Evolutionary conservation across 208 protist species (phyloP), one percentile per base, ranked within the genome.

Genomic region (Acanthamoeba triangularis): DNA sequence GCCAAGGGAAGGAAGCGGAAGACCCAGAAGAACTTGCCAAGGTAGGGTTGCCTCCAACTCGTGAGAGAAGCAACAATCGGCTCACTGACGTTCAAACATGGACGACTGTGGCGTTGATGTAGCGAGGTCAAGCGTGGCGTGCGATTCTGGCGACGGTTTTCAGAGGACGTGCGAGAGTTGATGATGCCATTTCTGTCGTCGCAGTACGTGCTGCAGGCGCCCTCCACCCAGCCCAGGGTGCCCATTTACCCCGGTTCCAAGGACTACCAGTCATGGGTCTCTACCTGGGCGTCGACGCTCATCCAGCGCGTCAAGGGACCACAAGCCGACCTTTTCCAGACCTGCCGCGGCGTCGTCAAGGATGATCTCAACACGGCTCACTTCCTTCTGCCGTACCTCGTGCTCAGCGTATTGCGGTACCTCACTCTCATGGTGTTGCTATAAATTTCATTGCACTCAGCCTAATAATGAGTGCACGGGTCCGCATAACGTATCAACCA

Each of bases 341-440:
- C 95, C 25, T 97, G 95, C 69, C 93, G 96, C 49, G 96, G 78
- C 41, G 96, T 97, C 25, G 61, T 97, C 49, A 96, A 96, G 33
- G 96, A 96, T 54, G 96, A 97, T 69, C 61, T 97, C 59, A 93
- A 93, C 25, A 96, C 94, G 5, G 95, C 96, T 33, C 95, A 95
- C 37, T 97, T 94, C 59, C 47, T 97, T 1, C 94, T 97, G 6
- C 96, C 96, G 8, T 93, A 94, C 14, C n/a, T 97, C 6, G 90
- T 97, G 10, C 54, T 96, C 18, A 96, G 95, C 78, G 80, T 97
- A 1, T 72, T 97, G 47, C 54, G 84, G 6, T 88, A 80, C 30
- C 5, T 33, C 18, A 13, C 69, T 16, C 33, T n/a, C n/a, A n/a
- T n/a, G n/a, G n/a, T n/a, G n/a, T n/a, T n/a, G n/a, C n/a, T n/a